Base-by-base conservation (phyloP, 192 early-diverging fungal species). In the Ramicandelaber brevisporus region DNA sequence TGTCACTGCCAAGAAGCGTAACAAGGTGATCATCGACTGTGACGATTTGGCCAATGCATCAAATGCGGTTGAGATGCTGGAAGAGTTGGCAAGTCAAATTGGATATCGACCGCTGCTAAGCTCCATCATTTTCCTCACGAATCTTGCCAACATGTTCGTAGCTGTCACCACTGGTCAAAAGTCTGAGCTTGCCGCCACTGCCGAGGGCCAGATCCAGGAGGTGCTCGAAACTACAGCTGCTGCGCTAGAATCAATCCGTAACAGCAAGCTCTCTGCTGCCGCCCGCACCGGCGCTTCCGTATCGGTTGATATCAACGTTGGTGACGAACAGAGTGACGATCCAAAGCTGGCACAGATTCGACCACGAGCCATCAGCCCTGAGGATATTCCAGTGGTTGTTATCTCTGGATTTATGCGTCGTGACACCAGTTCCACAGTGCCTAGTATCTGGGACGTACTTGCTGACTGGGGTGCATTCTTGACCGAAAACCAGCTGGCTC, bases 91-190 rank as follows among this genome's bases (percentile, higher is more conserved):
- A 0, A 57, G 57, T 15, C 82, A 93, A 53, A 61, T 93, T 11
- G 78, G 79, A 3, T 92, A 82, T 56, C 78, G 82, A 46, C 92
- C 92, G 3, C 51, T 85, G 19, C 87, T 97, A 44, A 78, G 72
- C 34, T 78, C 68, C 42, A 55, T 76, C 34, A 62, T 63, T 17
- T 61, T 61, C 5, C 48, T 75, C 12, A 75, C 68, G 21, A 63
- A 68, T 24, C 45, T 82, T 14, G 58, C 86, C 25, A 83, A 92
- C 41, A 64, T 77, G 32, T 53, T 87, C 29, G 63, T 90, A 7
- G 69, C 74, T 5, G 84, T 83, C 4, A 73, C 76, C 0, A 87
- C 83, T 2, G 92, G 92, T 6, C 66, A 74, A 32, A 93, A 90
- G 31, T 67, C 82, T 1, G 70, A 71, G 10, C 51, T 95, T 4